A percentile compares a stretch with the other conserved stretches of the same genome.
Conservation (phyloP, 2,329 filamentous ascomycete species). For the Thielaviopsis punctulata region DNA sequence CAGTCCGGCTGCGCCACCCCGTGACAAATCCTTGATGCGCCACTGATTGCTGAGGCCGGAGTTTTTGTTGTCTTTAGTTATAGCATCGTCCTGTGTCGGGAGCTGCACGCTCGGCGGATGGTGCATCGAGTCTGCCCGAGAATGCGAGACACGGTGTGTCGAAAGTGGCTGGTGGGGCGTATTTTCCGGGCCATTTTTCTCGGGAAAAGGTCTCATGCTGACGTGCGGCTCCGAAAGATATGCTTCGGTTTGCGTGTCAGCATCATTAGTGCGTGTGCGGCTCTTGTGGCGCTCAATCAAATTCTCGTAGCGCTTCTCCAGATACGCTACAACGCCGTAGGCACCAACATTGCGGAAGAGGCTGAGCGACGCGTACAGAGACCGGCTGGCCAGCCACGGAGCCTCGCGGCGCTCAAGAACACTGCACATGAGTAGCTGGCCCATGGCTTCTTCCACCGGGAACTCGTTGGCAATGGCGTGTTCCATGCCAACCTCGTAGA, state of each 20-base stretch:
- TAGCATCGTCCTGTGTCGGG: not conserved
- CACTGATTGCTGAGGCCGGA: not conserved
- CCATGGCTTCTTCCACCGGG: conserved; percentile 53
- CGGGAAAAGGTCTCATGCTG: not conserved
- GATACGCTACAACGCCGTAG: conserved; percentile 47
- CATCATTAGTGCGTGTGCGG: conserved; percentile 42
- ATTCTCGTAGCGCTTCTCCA: conserved; percentile 50
- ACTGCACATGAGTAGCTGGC: conserved; percentile 57
- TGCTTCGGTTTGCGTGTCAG: conserved; percentile 54
- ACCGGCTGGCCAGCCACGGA: conserved; percentile 49
- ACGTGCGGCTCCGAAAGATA: conserved; percentile 14
- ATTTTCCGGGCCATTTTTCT: not conserved
- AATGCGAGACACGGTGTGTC: not conserved
- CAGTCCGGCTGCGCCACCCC: conserved; percentile 43
- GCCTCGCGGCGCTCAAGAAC: conserved; percentile 49
- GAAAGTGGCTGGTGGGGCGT: not conserved
- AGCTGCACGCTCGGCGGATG: not conserved
- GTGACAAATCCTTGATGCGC: not conserved
- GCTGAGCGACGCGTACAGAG: conserved; percentile 48
- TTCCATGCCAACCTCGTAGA: conserved; percentile 56
- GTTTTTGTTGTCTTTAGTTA: not conserved
- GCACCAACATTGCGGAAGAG: conserved; percentile 55
- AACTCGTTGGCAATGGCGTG: conserved; percentile 52
- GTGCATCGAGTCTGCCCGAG: conserved; percentile 3
- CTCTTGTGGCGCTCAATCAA: conserved; percentile 45